Conservation (phyloP, 164 flowering plant species). For the Euptelea pleiosperma region DNA sequence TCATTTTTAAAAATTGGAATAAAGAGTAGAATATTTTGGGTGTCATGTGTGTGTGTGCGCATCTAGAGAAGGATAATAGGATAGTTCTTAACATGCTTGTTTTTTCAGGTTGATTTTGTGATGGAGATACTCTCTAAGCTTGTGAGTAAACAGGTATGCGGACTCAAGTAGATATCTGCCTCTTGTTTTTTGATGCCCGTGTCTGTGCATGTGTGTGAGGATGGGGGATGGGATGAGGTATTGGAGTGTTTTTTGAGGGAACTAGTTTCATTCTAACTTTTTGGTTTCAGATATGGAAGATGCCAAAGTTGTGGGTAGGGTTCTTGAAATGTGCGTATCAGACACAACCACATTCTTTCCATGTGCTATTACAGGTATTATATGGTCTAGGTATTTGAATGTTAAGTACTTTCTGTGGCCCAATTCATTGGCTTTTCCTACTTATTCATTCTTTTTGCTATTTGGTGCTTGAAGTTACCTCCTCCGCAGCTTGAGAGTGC, state of each 20-base stretch:
- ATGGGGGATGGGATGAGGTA: neutral
- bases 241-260: no score
- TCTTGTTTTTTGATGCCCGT: no score
- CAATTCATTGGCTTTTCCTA: no score
- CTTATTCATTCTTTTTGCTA: no score
- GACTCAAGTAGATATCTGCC: neutral
- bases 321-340: constrained; percentile 93
- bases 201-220: neutral
- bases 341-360: constrained; percentile 93
- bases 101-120: constrained; percentile 86
- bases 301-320: constrained; percentile 98
- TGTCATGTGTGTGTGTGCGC: no score
- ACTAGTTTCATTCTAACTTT: constrained; percentile 4
- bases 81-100: constrained; percentile 13
- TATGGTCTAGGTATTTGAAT: neutral
- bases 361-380: constrained; percentile 73
- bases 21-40: no score
- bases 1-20: no score
- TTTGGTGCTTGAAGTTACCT: constrained; percentile 71
- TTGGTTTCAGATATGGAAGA: constrained; percentile 75
- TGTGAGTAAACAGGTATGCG: constrained; percentile 76
- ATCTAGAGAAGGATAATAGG: no score
- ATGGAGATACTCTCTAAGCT: constrained; percentile 95
- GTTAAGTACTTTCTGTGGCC: neutral
- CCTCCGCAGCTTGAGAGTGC: constrained; percentile 88